Conservation (phyloP, 2,329 filamentous ascomycete species). For the Fusarium sp. region DNA sequence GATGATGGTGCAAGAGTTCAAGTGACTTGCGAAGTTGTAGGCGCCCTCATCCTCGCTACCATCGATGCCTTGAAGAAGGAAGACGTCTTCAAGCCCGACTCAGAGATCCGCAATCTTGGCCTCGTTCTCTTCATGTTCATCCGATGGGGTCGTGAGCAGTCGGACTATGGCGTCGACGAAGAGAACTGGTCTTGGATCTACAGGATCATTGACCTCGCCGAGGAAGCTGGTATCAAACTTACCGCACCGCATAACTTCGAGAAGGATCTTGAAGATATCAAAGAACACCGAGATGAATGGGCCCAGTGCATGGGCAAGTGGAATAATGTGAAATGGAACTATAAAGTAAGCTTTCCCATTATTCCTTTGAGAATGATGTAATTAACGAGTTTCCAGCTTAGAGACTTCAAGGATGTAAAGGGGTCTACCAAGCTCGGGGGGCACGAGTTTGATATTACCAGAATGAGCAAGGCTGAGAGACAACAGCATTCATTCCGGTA, state of each 20-base stretch:
- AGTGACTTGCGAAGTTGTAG: too few relatives aligned
- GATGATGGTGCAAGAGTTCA: too few relatives aligned
- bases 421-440: background rate
- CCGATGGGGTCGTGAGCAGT: too few relatives aligned
- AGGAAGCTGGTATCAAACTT: too few relatives aligned
- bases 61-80: conserved; percentile 25
- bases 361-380: accelerated
- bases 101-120: conserved; percentile 7
- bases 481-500: too few relatives aligned
- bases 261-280: too few relatives aligned
- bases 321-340: too few relatives aligned
- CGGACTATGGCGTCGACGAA: background rate
- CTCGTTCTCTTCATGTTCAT: too few relatives aligned
- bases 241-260: too few relatives aligned
- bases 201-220: background rate
- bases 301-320: too few relatives aligned
- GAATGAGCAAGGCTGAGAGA: background rate
- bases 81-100: conserved; percentile 18
- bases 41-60: conserved; percentile 1
- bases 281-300: too few relatives aligned
- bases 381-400: background rate
- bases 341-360: too few relatives aligned
- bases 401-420: background rate
- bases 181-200: background rate
- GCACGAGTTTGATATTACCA: conserved; percentile 8